Conservation (phyloP, 352 stramenopile genomes). For the Phytopythium oedochilum region DNA sequence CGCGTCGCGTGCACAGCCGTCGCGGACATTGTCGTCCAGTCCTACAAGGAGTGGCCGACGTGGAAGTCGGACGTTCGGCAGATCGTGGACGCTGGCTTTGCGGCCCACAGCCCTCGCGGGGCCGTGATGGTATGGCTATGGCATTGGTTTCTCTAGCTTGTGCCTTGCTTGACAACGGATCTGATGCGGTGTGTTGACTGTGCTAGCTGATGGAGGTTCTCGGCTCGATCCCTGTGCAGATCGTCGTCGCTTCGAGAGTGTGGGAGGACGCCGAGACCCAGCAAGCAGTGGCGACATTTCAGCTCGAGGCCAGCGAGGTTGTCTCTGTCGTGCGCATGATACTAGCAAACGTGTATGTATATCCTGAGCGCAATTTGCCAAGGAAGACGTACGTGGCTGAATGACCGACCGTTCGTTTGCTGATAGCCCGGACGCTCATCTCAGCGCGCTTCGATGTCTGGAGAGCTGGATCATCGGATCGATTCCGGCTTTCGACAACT, state of each 20-base stretch:
- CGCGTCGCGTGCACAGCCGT: slow-evolving; percentile 46
- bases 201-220: slow-evolving; percentile 41
- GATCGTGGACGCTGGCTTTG: slow-evolving; percentile 34
- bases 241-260: slow-evolving; percentile 17
- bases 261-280: slow-evolving; percentile 24
- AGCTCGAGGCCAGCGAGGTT: slow-evolving; percentile 33
- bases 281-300: slow-evolving; percentile 24
- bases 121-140: slow-evolving; percentile 23
- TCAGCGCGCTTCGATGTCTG: slow-evolving; percentile 48
- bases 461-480: slow-evolving; percentile 65
- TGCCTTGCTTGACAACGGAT: too few species aligned
- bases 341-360: slow-evolving; percentile 36
- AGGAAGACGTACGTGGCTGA: background rate
- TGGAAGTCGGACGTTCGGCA: slow-evolving; percentile 49
- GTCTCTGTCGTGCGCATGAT: slow-evolving; percentile 34
- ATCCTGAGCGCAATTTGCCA: background rate
- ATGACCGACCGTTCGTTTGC: background rate
- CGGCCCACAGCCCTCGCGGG: slow-evolving; percentile 22
- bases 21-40: slow-evolving; percentile 47
- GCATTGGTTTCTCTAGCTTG: background rate
- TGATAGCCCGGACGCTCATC: slow-evolving; percentile 27
- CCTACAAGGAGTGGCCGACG: slow-evolving; percentile 23
- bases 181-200: background rate
- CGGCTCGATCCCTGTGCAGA: slow-evolving; percentile 41
- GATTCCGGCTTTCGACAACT: slow-evolving; percentile 32